Base-by-base conservation (phyloP, 129 eudicot species). In the Centella asiatica region DNA sequence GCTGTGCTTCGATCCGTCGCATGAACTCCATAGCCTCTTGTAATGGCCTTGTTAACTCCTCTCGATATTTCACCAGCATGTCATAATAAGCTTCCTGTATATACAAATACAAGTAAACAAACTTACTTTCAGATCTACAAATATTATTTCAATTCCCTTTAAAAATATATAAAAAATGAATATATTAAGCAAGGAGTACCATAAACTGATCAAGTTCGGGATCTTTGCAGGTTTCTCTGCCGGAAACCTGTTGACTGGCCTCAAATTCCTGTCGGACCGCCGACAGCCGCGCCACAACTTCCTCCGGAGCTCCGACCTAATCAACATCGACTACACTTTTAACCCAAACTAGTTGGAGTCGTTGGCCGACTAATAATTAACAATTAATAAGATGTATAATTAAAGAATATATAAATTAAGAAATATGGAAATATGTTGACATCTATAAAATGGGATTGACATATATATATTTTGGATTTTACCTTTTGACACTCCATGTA, bases 21-120 rank as follows among this genome's bases (percentile, higher is more conserved):
- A 90, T 90, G 85, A 83, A 90, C 60, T 90, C 97, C 94, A 78
- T 86, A 44, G 97, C 97, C 73, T 90, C 97, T 75, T 86, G 89
- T 20, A 90, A 64, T 27, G 97, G 97, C 64, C 94, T 81, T 42
- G 90, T 81, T 26, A 90, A 69, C 75, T 90, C 97, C 72, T 90
- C 95, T 24, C 90, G 68, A 59, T 90, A 90, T 75, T 90, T 90
- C 60, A 81, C 90, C 73, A 90, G 70, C 95, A 90, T 90, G 71
- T 90, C 89, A 60, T 79, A 90, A 64, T 90, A 90, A 25, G 97
- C 97, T 74, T 90, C 97, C 97, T 90, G 13, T 23, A 32, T 22
- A 28, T 12, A 44, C 9, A n/a, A 32, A 5, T 28, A 7, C 36
- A 3, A 1, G 7, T 1, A 13, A 5, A 8, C n/a, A 14, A 40